Conservation (phyloP, 345 rosid genomes). For the Salix caprea region DNA sequence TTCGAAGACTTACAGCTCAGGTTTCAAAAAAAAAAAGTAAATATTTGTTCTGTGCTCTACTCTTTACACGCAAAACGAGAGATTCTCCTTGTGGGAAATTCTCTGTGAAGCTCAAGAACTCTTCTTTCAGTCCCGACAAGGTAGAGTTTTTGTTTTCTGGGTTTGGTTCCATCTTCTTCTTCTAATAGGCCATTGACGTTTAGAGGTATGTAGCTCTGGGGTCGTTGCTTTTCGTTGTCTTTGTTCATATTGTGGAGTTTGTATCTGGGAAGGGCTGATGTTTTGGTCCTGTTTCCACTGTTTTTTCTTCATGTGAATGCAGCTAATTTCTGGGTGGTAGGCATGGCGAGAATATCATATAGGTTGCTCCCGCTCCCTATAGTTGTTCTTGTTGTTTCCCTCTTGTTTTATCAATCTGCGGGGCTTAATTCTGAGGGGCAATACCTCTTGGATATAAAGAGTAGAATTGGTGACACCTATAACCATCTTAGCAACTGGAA, state of each 20-base stretch:
- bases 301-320: constrained; percentile 12
- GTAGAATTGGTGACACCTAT: constrained; percentile 41
- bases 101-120: constrained; percentile 19
- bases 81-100: constrained; percentile 13
- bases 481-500: constrained; percentile 56
- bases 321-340: constrained; percentile 6
- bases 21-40: constrained; percentile 2
- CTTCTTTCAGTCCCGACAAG: constrained; percentile 3
- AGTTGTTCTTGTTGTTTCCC: constrained; percentile 24
- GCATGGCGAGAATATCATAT: constrained; percentile 36
- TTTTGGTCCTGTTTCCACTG: constrained; percentile 1
- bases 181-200: constrained; percentile 3
- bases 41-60: constrained; percentile 10
- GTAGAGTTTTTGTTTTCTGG: constrained; percentile 8
- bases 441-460: constrained; percentile 56
- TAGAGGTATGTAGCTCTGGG: constrained; percentile 28
- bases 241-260: background rate
- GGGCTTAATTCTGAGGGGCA: constrained; percentile 70
- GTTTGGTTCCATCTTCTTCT: background rate
- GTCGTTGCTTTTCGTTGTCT: background rate
- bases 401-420: constrained; percentile 37
- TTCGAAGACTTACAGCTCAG: background rate
- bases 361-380: constrained; percentile 6
- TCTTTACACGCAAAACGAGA: constrained; percentile 18
- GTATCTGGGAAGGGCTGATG: constrained; percentile 10